Percentiles rank a stretch among this genome's conserved stretches.
These are phyloP conservation scores for Phytopythium cucurbitacearum DNA, from an alignment of 352 stramenopile species.

Conservation along the genomic window DNA sequence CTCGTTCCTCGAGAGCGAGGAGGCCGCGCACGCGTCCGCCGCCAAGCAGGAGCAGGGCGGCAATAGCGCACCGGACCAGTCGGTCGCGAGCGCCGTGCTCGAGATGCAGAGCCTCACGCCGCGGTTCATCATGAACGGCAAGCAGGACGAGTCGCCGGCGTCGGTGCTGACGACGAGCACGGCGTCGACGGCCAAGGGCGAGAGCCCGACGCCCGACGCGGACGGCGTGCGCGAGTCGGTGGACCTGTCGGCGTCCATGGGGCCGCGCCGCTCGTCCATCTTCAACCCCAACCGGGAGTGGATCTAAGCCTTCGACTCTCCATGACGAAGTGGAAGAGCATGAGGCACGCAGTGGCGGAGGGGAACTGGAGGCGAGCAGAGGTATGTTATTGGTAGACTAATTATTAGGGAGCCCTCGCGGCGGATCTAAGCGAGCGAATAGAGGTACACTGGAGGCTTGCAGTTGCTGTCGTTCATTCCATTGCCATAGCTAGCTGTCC, in stretches of 20 bases:
- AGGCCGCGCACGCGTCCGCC: too few relatives aligned
- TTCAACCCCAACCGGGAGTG: slow-evolving; percentile 40
- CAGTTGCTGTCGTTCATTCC: too few relatives aligned
- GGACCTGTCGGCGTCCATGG: slow-evolving; percentile 6
- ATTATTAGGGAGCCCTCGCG: too few relatives aligned
- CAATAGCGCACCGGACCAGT: slow-evolving; percentile 12
- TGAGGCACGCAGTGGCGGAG: too few relatives aligned
- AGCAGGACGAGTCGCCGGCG: slow-evolving; percentile 17
- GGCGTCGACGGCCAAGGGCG: slow-evolving; percentile 5
- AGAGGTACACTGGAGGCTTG: too few relatives aligned
- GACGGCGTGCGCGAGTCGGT: slow-evolving; percentile 3
- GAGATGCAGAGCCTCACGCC: slow-evolving; percentile 32
- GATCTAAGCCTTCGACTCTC: slow-evolving; percentile 15
- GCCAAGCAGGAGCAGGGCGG: too few relatives aligned
- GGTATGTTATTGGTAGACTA: neutral
- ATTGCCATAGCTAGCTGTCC: too few relatives aligned
- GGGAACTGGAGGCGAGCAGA: too few relatives aligned
- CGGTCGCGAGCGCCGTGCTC: slow-evolving; percentile 15
- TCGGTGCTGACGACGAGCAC: slow-evolving; percentile 17
- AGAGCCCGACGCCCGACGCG: slow-evolving; percentile 2
- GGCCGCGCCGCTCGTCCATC: slow-evolving; percentile 27
- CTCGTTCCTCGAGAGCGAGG: slow-evolving; percentile 19
- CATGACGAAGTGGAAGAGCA: too few relatives aligned
- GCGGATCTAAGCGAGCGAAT: too few relatives aligned
- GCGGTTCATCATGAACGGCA: slow-evolving; percentile 15